A percentile compares a stretch with the other conserved stretches of the same genome.
Conservation (phyloP, 2,329 filamentous ascomycete genomes). For the Curvularia lunata region DNA sequence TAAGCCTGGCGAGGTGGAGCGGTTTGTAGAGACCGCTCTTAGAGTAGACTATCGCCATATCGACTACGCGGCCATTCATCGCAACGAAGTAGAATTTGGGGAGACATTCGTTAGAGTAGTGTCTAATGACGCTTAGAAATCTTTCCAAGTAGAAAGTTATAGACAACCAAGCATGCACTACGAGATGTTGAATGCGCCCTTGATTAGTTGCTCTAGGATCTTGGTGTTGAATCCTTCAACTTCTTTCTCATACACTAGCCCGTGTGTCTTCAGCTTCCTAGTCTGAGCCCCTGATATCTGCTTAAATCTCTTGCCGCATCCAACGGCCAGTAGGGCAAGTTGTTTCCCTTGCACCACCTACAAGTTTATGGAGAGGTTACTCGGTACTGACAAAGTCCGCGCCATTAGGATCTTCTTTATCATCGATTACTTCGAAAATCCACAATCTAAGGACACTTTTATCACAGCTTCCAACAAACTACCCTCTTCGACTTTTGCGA, state of each 20-base stretch:
- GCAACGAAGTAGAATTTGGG: conserved; percentile 77
- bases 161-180: conserved; percentile 77
- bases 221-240: conserved; percentile 69
- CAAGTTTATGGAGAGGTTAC: conserved; percentile 71
- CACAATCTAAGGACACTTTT: conserved; percentile 69
- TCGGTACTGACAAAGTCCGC: conserved; percentile 71
- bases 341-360: conserved; percentile 65
- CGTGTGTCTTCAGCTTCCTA: conserved; percentile 21
- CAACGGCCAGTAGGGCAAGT: conserved; percentile 44
- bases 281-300: too few relatives aligned
- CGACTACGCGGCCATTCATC: conserved; percentile 76
- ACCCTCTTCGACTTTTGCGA: conserved; percentile 70
- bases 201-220: conserved; percentile 64
- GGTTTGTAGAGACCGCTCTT: conserved; percentile 71
- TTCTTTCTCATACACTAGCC: conserved; percentile 73
- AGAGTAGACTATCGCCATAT: conserved; percentile 73
- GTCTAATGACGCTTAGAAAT: conserved; percentile 69
- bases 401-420: conserved; percentile 85
- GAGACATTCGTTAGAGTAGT: conserved; percentile 68
- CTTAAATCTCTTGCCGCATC: too few relatives aligned
- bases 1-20: conserved; percentile 63
- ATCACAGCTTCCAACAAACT: conserved; percentile 28
- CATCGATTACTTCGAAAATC: conserved; percentile 74
- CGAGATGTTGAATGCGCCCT: conserved; percentile 62
- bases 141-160: conserved; percentile 79